Conservation (phyloP, 441 rosid species). For the Pelargonium fulgidum region DNA sequence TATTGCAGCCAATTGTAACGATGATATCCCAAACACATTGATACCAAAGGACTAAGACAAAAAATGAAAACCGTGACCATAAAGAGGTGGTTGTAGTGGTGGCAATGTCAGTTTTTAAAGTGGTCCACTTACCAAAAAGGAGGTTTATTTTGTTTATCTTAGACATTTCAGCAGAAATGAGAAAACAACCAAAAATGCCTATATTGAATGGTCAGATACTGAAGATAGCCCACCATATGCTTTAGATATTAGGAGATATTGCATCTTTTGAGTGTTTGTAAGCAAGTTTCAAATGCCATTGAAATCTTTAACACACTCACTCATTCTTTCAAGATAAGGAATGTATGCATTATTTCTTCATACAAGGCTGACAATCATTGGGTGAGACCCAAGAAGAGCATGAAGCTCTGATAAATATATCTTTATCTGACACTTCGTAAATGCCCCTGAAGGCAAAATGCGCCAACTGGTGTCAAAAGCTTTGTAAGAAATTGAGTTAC, state of each 20-base stretch:
- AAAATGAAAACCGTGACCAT: neutral
- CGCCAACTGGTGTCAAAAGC: neutral
- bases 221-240: neutral
- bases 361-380: neutral
- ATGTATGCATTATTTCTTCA: neutral
- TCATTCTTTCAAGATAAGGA: neutral
- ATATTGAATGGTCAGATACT: neutral
- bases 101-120: neutral
- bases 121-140: neutral
- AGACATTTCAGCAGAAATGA: neutral
- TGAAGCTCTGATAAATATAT: neutral
- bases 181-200: neutral
- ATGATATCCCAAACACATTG: neutral
- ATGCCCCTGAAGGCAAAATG: neutral
- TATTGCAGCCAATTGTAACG: neutral
- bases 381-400: neutral
- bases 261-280: neutral
- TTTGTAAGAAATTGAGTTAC: neutral
- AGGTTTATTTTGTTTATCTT: neutral
- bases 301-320: neutral
- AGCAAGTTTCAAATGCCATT: neutral
- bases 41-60: neutral
- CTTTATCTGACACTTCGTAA: neutral
- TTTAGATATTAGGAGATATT: neutral
- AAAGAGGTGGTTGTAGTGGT: neutral